A percentile compares a stretch with the other conserved stretches of the same genome.
Evolutionary conservation across 192 early-diverging fungal genomes (phyloP).

Genomic region (Dissophora globulifera): DNA sequence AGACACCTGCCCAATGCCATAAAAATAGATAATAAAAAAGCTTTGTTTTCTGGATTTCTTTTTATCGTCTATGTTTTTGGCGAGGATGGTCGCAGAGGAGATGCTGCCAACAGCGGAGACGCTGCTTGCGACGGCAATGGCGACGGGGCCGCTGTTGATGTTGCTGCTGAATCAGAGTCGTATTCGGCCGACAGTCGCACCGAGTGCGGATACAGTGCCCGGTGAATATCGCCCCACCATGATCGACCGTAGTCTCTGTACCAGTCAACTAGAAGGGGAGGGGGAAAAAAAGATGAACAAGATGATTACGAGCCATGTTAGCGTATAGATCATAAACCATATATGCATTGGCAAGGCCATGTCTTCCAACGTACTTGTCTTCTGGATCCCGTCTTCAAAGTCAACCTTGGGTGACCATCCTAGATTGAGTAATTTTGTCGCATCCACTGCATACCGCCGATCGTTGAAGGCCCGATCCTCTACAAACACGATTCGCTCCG

Average conservation of each 20-base stretch:
- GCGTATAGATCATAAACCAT: not conserved
- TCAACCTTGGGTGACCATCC: conserved; percentile 73
- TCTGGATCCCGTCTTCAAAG: conserved; percentile 71
- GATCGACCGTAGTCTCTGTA: conserved; percentile 57
- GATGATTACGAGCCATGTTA: not conserved
- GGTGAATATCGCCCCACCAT: conserved; percentile 73
- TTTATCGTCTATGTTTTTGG: not conserved
- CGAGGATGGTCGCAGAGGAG: not conserved
- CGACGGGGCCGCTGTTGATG: conserved; percentile 6
- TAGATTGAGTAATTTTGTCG: conserved; percentile 69
- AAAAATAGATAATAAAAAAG: no score
- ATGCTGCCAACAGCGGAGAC: not conserved
- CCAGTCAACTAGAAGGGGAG: conserved; percentile 61
- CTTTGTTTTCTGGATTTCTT: not conserved
- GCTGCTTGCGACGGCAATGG: not conserved
- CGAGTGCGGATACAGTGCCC: conserved; percentile 67
- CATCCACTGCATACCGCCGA: conserved; percentile 78
- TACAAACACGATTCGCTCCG: conserved; percentile 71
- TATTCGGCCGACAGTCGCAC: conserved; percentile 28
- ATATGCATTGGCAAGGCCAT: not conserved
- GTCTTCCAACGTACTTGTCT: conserved; percentile 66
- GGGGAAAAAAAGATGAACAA: not conserved
- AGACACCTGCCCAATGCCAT: no score
- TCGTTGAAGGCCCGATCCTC: conserved; percentile 85
- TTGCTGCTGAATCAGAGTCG: conserved; percentile 1